Evolutionary conservation across 192 early-diverging fungal genomes (phyloP).

Genomic region (Coemansia sp.): DNA sequence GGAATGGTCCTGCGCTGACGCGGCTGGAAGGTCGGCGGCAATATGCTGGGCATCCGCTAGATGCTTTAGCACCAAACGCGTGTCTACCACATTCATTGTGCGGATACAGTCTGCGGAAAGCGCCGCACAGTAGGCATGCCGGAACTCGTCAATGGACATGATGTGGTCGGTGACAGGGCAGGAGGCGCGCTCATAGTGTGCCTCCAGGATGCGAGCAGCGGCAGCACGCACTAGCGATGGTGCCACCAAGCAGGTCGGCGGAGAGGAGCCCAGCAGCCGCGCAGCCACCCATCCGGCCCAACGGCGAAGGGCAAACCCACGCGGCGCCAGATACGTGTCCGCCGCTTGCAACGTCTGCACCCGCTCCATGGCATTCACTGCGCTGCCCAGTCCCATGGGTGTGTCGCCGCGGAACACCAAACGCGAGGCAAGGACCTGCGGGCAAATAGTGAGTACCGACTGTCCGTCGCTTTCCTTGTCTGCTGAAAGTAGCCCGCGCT

Average conservation of each 20-base stretch:
- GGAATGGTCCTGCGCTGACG: background rate
- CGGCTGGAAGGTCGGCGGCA: background rate
- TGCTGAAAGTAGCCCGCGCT: slow-evolving; percentile 10
- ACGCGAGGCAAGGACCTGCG: slow-evolving; percentile 5
- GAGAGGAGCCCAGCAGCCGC: background rate
- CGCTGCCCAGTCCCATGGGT: slow-evolving; percentile 22
- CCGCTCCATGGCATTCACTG: slow-evolving; percentile 12
- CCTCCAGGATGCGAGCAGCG: slow-evolving; percentile 7
- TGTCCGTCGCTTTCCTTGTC: background rate
- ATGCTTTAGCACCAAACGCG: slow-evolving; percentile 13
- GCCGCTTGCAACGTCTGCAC: background rate
- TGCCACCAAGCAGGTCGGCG: slow-evolving; percentile 2
- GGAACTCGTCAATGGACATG: slow-evolving; percentile 28
- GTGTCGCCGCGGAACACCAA: slow-evolving; percentile 32
- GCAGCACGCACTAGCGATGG: background rate
- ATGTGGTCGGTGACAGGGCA: slow-evolving; percentile 24
- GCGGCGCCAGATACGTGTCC: slow-evolving; percentile 8
- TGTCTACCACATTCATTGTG: slow-evolving; percentile 9
- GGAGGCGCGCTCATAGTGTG: slow-evolving; percentile 9
- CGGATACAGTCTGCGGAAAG: background rate
- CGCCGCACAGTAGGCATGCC: background rate
- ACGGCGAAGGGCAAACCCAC: slow-evolving; percentile 7
- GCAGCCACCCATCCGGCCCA: slow-evolving; percentile 14
- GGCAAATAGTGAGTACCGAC: slow-evolving; percentile 22
- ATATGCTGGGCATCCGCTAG: slow-evolving; percentile 8